Base-by-base conservation (phyloP, 2,329 filamentous ascomycete genomes). In the Colletotrichum gigasporum region DNA sequence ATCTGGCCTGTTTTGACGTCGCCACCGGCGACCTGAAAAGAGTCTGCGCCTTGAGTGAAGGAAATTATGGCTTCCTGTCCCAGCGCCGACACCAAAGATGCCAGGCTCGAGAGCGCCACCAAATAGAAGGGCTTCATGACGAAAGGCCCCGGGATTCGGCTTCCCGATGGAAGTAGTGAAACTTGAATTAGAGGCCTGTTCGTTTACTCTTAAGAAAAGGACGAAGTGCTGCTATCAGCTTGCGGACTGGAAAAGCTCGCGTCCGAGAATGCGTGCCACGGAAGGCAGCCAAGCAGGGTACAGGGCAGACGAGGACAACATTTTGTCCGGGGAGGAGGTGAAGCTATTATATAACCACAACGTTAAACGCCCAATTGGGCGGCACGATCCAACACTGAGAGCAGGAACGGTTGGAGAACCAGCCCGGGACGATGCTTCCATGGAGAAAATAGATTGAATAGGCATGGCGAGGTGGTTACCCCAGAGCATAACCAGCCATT, bases 21-120 rank as follows among this genome's bases (percentile, higher is more conserved):
- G 10, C 75, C 78, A 72, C 81, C 70, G 63, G 76, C 71, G 68
- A 78, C 71, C 73, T 79, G 74, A 67, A 69, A 60, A 2, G 58
- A 48, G 11, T 70, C 70, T 12, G 69, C 60, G 8, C 71, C 67
- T 45, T 55, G 66, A 53, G 71, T 68, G 63, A 82, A 83, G 16
- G 75, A 74, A 50, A 85, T 76, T 20, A 83, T 83, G 7, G 80
- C 75, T 68, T 84, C 79, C 69, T 87, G 85, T 45, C 83, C 82
- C 54, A 86, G 76, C 32, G 79, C 82, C 9, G 66, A 47, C 6
- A 70, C 72, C n/a, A 69, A 57, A 11, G 71, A 53, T 7, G 69
- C 56, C 16, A 76, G 37, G 18, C 54, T 48, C 9, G 67, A 54
- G 5, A 74, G 63, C n/a, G 67, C 63, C 11, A 71, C 51, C 30